Conservation (phyloP, 2,329 filamentous ascomycete species). For the Leptographium radiaticola region DNA sequence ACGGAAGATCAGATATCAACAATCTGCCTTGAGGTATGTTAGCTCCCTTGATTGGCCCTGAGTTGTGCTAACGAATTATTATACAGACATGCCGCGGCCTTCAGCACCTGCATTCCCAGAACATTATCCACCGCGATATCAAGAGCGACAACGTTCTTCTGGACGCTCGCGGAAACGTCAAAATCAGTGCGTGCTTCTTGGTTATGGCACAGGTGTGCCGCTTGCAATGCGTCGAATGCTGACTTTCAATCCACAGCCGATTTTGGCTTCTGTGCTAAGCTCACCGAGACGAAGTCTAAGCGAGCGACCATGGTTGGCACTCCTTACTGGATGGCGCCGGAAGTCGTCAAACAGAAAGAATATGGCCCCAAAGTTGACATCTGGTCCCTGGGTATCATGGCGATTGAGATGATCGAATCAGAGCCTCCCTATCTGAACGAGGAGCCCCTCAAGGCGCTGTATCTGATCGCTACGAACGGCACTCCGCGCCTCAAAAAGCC, state of each 20-base stretch:
- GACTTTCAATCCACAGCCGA: conserved; percentile 47
- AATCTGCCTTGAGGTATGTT: conserved; percentile 80
- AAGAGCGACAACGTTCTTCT: conserved; percentile 98
- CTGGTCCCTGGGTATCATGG: conserved; percentile 98
- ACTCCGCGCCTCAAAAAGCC: conserved; percentile 96
- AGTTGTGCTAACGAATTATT: neutral
- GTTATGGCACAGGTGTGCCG: neutral
- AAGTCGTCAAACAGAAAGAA: conserved; percentile 98
- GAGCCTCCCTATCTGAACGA: conserved; percentile 97
- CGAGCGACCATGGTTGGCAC: conserved; percentile 98
- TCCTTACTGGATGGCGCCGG: conserved; percentile 99
- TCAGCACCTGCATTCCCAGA: conserved; percentile 86
- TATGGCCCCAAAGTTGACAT: conserved; percentile 98
- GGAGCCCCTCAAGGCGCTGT: conserved; percentile 91
- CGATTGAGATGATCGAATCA: conserved; percentile 98
- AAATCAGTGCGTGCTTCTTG: conserved; percentile 62
- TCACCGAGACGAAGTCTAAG: conserved; percentile 93
- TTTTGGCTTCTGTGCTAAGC: conserved; percentile 98
- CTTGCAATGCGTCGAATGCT: neutral
- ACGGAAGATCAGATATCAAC: conserved; percentile 96
- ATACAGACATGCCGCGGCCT: conserved; percentile 83
- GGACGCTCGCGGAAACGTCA: conserved; percentile 88
- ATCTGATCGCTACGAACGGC: conserved; percentile 94
- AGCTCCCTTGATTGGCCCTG: neutral
- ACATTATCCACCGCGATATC: conserved; percentile 98